Percentiles rank a stretch among this genome's conserved stretches.
phyloP scores from a whole-genome alignment of 116 monocot species.

The Cymodocea nodosa region DNA sequence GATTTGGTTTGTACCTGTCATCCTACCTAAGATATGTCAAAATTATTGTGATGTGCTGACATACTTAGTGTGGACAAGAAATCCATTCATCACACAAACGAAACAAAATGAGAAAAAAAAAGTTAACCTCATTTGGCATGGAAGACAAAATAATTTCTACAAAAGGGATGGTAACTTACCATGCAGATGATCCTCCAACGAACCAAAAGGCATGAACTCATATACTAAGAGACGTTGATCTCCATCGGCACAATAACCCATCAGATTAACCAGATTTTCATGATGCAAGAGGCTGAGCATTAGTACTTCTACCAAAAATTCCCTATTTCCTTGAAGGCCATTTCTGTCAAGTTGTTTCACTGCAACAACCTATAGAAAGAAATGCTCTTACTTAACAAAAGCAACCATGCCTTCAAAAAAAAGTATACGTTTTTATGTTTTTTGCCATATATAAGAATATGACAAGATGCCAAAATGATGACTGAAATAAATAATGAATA shows the following conservation, averaged over 20 bases:
- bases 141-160: background rate
- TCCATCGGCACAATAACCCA: slow-evolving; percentile 68
- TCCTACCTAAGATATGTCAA: too few relatives aligned
- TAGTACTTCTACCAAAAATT: slow-evolving; percentile 66
- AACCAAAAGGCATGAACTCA: slow-evolving; percentile 49
- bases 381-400: background rate
- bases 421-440: background rate
- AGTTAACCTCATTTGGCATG: background rate
- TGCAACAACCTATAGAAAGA: slow-evolving; percentile 34
- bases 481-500: too few relatives aligned
- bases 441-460: background rate
- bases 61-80: too few relatives aligned
- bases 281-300: slow-evolving; percentile 71
- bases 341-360: slow-evolving; percentile 60
- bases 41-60: too few relatives aligned
- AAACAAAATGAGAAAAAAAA: background rate
- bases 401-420: background rate
- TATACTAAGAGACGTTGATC: slow-evolving; percentile 60
- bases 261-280: slow-evolving; percentile 49
- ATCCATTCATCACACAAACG: too few relatives aligned
- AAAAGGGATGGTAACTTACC: slow-evolving; percentile 11
- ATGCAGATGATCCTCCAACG: slow-evolving; percentile 51
- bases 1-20: too few relatives aligned
- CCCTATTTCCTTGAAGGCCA: slow-evolving; percentile 65
- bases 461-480: too few relatives aligned